Evolutionary conservation across 1,139 yeast species (phyloP).

Genomic region (Komagataea norvegica): DNA sequence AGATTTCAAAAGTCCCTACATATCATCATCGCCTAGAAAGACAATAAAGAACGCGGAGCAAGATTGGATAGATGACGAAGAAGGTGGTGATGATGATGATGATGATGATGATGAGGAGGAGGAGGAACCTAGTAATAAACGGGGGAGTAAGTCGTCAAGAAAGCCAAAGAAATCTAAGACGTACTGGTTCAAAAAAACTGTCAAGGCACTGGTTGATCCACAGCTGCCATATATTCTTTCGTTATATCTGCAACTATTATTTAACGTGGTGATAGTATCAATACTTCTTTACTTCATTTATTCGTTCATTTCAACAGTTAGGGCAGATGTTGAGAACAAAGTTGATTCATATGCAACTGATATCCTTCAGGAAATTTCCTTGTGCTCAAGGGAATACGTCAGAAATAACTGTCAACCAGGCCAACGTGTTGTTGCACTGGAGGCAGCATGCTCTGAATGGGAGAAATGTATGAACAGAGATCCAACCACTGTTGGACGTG

Average conservation of each 20-base stretch:
- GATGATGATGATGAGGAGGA: too few relatives aligned
- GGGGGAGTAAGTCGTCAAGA: slow-evolving; percentile 1
- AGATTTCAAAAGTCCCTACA: slow-evolving; percentile 20
- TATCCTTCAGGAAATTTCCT: slow-evolving; percentile 59
- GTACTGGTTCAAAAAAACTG: slow-evolving; percentile 11
- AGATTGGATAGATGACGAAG: slow-evolving; percentile 20
- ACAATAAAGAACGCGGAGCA: slow-evolving; percentile 2
- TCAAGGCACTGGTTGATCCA: slow-evolving; percentile 41
- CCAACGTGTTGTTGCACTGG: slow-evolving; percentile 65
- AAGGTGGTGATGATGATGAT: slow-evolving; percentile 3
- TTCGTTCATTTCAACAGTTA: slow-evolving; percentile 54
- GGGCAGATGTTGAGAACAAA: slow-evolving; percentile 66
- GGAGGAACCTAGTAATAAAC: too few relatives aligned
- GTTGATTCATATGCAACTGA: slow-evolving; percentile 60
- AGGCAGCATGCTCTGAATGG: slow-evolving; percentile 69
- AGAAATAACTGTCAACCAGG: slow-evolving; percentile 65
- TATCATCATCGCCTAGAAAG: slow-evolving; percentile 12
- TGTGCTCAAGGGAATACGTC: slow-evolving; percentile 66
- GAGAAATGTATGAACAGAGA: slow-evolving; percentile 83
- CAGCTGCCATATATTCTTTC: slow-evolving; percentile 63
- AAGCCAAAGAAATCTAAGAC: slow-evolving; percentile 12
- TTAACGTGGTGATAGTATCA: slow-evolving; percentile 57
- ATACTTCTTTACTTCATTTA: slow-evolving; percentile 51
- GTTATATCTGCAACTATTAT: slow-evolving; percentile 62
- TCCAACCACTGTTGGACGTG: slow-evolving; percentile 72